These are phyloP conservation scores for Paracoccidioides lutzii DNA, from an alignment of 2,329 filamentous ascomycete species.

Conservation along the genomic window DNA sequence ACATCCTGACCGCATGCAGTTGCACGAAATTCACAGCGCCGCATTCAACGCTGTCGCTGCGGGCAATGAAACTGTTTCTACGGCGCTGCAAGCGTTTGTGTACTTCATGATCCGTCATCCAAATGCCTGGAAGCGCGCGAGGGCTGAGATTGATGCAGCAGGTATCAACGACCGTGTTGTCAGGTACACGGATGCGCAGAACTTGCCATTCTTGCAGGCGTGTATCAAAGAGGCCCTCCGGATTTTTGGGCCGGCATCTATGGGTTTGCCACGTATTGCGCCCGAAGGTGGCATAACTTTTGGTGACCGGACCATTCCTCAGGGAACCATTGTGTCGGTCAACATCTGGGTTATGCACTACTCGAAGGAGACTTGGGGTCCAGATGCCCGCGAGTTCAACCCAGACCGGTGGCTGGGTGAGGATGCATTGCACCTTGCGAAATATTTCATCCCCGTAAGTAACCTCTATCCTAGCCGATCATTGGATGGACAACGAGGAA, in stretches of 20 bases:
- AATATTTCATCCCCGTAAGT: constrained; percentile 12
- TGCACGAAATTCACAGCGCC: constrained; percentile 23
- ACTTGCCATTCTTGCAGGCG: constrained; percentile 25
- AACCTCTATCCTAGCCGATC: background rate
- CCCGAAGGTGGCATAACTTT: constrained; percentile 22
- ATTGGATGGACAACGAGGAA: background rate
- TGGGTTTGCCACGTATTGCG: constrained; percentile 20
- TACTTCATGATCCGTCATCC: constrained; percentile 24
- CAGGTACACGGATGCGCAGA: constrained; percentile 17
- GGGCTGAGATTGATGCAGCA: constrained; percentile 16
- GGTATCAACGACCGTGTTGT: constrained; percentile 13
- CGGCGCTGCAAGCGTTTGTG: constrained; percentile 24
- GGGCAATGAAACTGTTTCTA: constrained; percentile 27
- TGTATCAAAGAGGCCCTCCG: constrained; percentile 29
- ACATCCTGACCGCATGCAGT: constrained; percentile 22
- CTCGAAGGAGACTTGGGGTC: constrained; percentile 13
- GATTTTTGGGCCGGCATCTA: constrained; percentile 20
- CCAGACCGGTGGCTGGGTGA: constrained; percentile 14
- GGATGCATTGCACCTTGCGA: background rate
- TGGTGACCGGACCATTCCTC: constrained; percentile 17
- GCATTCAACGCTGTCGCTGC: constrained; percentile 27
- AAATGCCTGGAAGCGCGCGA: constrained; percentile 7
- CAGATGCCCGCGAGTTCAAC: constrained; percentile 15
- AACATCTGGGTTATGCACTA: constrained; percentile 22
- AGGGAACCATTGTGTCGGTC: constrained; percentile 21